Conservation (phyloP, 768 basidiomycete species). For the Trametes cinnabarina region DNA sequence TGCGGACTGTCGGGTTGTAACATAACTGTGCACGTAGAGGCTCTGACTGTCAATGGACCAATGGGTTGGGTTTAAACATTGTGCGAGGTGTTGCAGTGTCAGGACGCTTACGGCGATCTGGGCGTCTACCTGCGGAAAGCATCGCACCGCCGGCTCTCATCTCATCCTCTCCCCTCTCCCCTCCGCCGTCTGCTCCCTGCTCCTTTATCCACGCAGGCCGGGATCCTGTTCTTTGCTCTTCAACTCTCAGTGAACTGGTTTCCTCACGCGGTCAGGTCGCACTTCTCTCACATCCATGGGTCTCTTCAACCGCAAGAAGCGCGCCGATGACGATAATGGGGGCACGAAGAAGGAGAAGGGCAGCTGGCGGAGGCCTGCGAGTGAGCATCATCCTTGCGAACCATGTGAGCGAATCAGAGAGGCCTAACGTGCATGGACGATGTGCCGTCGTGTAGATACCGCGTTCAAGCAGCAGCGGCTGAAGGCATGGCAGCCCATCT, state of each 20-base stretch:
- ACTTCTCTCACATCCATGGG: background rate
- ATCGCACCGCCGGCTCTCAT: slow-evolving; percentile 4
- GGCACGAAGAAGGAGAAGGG: slow-evolving; percentile 73
- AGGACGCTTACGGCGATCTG: background rate
- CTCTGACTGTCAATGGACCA: no score
- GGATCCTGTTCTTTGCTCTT: background rate
- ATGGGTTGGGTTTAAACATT: no score
- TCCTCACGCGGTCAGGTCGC: background rate
- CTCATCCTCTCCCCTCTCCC: background rate
- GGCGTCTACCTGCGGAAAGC: slow-evolving; percentile 1
- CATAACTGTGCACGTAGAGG: background rate
- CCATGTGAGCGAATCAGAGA: background rate
- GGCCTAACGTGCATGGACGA: background rate
- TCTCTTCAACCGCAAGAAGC: slow-evolving; percentile 31
- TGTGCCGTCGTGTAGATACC: slow-evolving; percentile 59
- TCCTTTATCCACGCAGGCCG: background rate
- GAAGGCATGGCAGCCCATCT: slow-evolving; percentile 99
- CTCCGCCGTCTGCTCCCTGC: background rate
- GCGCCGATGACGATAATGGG: slow-evolving; percentile 30
- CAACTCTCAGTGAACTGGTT: background rate
- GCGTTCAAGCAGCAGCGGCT: slow-evolving; percentile 99
- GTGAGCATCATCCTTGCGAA: slow-evolving; percentile 42
- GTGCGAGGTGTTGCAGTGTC: no score
- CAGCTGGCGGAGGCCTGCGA: slow-evolving; percentile 81
- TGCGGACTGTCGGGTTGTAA: no score